Evolutionary conservation across 352 stramenopile species (phyloP).

Genomic region (Phytophthora palmivora): DNA sequence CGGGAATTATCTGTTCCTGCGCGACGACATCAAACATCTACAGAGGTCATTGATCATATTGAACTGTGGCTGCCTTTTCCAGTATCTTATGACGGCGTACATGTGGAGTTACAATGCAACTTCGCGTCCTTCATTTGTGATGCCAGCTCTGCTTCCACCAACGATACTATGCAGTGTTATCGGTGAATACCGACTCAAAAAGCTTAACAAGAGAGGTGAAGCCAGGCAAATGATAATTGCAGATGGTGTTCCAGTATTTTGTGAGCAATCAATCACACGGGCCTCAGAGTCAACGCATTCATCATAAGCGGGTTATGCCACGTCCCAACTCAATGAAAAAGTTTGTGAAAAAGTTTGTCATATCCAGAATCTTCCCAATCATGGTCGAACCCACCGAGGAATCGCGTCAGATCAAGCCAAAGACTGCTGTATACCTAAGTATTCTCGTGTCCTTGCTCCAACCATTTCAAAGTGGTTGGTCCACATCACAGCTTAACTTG

Average conservation of each 20-base stretch:
- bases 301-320: not conserved
- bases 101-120: conserved; percentile 12
- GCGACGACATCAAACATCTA: conserved; percentile 8
- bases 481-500: conserved; percentile 59
- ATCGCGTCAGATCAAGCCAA: conserved; percentile 28
- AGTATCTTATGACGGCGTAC: conserved; percentile 14
- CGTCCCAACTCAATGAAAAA: conserved; percentile 7
- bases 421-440: conserved; percentile 47
- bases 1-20: conserved; percentile 2
- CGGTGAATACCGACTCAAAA: conserved; percentile 3
- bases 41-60: conserved; percentile 3
- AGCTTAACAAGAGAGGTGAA: conserved; percentile 7
- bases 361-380: not conserved
- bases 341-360: no score
- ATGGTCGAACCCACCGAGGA: not conserved
- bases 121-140: conserved; percentile 8
- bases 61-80: conserved; percentile 8
- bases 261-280: conserved; percentile 3
- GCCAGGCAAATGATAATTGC: not conserved
- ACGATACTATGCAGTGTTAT: conserved; percentile 7
- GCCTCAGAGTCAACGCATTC: not conserved
- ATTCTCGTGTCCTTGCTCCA: conserved; percentile 47
- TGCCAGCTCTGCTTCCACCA: conserved; percentile 4
- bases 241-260: conserved; percentile 15
- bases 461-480: conserved; percentile 65